A percentile compares a stretch with the other conserved stretches of the same genome.
These are phyloP conservation scores for Podospora tetraspora DNA, from an alignment of 495 filamentous ascomycete genomes.

Conservation along the genomic window DNA sequence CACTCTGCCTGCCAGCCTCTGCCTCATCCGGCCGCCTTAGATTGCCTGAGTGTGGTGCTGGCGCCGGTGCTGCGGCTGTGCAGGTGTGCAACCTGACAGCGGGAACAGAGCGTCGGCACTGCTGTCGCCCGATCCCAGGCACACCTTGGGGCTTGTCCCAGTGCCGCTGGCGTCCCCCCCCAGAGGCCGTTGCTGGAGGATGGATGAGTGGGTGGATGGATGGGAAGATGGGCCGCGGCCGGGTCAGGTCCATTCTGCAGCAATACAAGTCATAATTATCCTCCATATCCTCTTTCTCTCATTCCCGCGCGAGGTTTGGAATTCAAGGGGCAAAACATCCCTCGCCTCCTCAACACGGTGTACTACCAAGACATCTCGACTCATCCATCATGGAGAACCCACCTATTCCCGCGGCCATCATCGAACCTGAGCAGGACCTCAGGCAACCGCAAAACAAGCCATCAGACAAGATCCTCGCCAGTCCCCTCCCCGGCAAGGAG, in stretches of 20 bases:
- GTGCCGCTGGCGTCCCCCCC: not conserved
- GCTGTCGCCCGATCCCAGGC: not conserved
- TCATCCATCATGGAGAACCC: not conserved
- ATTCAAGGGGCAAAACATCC: not conserved
- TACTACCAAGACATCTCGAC: not conserved
- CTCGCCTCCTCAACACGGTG: not conserved
- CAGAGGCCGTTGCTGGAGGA: not conserved
- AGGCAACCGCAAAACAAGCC: not conserved
- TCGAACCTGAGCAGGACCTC: not conserved
- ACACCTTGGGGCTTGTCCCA: not conserved
- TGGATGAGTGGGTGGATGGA: not conserved
- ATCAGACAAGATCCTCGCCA: not conserved
- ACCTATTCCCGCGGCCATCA: not conserved
- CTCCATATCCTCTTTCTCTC: not conserved
- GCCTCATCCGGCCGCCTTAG: constrained; percentile 6
- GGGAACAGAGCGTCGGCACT: not conserved
- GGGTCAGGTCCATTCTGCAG: not conserved
- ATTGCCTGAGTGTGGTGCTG: not conserved
- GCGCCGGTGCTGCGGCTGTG: not conserved
- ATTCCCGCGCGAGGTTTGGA: not conserved
- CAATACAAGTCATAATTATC: not conserved
- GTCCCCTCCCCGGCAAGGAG: constrained; percentile 4
- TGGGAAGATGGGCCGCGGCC: not conserved
- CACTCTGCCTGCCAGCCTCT: not conserved
- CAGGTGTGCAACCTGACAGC: not conserved